Base-by-base conservation (phyloP, 2,329 filamentous ascomycete species). In the Verticillium zaregamsianum region DNA sequence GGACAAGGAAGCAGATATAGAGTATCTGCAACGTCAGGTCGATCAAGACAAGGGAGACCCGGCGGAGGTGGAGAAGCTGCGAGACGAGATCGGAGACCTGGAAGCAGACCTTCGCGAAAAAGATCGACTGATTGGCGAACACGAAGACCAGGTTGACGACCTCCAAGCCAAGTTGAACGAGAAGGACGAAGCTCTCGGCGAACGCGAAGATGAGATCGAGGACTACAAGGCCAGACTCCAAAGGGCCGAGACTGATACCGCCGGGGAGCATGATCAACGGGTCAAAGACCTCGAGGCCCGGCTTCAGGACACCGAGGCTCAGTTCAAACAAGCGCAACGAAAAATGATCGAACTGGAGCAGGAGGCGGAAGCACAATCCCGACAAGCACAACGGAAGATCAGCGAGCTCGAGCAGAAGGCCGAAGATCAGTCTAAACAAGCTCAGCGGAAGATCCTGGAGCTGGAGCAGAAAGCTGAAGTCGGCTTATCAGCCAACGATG, bases 81-180 rank as follows among this genome's bases (percentile, higher is more conserved):
- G 87, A 58, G 90, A 92, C 67, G 87, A 90, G 28, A 84, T 96
- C 14, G 85, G 85, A 39, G 91, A 96, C 68, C 79, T 94, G 6
- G 90, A 96, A 73, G 85, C 87, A 5, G 88, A 92, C 9, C 72
- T 94, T 14, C 85, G 90, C 52, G 89, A 92, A 65, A 94, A 92
- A 71, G 89, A 94, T 62, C 86, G 88, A 3, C 72, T 86, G 2
- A 83, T 96, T 40, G 87, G 90, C 57, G 86, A 92, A 65, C 87
- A 87, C 23, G 90, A 95, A 58, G 90, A 93, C 64, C 87, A 92
- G 67, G 78, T 93, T 14, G 90, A 91, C 40, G 83, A 85, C 20
- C 72, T 91, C n/a, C 86, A 86, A 66, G 80, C 77, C 59, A 83
- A 79, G 69, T 72, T 78, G 52, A 79, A 83, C 54, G 82, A 85